Conservation (phyloP, 257 asterid genomes). For the Mitragyna speciosa region DNA sequence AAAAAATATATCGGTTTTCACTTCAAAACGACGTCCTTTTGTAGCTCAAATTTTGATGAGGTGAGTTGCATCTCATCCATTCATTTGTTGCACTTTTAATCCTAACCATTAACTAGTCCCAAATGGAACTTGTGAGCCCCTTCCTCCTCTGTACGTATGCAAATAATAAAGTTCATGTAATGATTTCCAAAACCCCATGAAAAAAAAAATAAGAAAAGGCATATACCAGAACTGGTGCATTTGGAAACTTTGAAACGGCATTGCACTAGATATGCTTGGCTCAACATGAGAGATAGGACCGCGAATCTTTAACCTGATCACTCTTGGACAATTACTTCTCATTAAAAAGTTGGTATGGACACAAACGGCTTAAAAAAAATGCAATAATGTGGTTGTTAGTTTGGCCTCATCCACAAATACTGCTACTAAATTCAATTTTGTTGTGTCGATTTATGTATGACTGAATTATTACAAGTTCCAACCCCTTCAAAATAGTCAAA, state of each 20-base stretch:
- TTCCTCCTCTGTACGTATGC: too few species aligned
- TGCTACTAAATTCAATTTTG: neutral
- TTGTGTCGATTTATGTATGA: neutral
- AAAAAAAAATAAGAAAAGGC: neutral
- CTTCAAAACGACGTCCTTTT: too few species aligned
- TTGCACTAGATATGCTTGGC: neutral
- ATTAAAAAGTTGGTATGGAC: neutral
- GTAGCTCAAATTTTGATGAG: too few species aligned
- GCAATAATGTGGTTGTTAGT: neutral
- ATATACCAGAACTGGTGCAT: neutral
- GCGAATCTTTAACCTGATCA: neutral
- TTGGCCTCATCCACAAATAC: slow-evolving; percentile 6
- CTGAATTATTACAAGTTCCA: neutral
- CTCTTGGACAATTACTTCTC: neutral
- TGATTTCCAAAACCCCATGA: too few species aligned
- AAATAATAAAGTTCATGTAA: too few species aligned
- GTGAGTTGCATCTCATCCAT: too few species aligned
- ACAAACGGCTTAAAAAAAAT: neutral
- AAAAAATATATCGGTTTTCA: too few species aligned
- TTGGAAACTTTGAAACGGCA: slow-evolving; percentile 3
- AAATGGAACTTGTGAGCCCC: too few species aligned
- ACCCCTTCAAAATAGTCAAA: neutral
- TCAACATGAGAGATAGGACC: neutral
- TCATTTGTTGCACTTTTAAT: too few species aligned
- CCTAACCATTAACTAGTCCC: too few species aligned